A percentile compares a stretch with the other conserved stretches of the same genome.
Conservation (phyloP, 495 filamentous ascomycete genomes). For the Hypoxylon perforatum region DNA sequence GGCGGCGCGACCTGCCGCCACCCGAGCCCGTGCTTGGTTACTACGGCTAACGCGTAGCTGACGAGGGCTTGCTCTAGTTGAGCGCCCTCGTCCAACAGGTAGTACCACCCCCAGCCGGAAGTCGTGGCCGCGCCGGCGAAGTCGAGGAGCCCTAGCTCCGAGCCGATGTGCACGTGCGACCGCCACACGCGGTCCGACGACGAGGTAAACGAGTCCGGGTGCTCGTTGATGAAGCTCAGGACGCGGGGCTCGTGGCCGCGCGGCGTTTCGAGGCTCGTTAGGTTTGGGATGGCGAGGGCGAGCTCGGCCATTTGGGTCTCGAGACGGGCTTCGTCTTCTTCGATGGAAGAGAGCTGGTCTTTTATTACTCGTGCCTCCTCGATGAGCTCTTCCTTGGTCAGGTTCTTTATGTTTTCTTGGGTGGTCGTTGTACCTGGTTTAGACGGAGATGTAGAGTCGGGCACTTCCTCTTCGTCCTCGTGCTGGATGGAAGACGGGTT, state of each 20-base stretch:
- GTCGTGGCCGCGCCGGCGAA: conserved; percentile 81
- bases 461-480: conserved; percentile 47
- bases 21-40: conserved; percentile 66
- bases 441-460: conserved; percentile 19
- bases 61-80: conserved; percentile 92
- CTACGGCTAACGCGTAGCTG: conserved; percentile 81
- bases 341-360: conserved; percentile 67
- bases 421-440: background rate
- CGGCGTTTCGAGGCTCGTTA: conserved; percentile 81
- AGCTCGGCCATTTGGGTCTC: conserved; percentile 76
- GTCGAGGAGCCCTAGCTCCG: conserved; percentile 82
- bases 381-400: conserved; percentile 62
- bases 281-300: conserved; percentile 85
- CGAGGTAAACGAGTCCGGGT: conserved; percentile 64
- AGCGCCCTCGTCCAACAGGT: conserved; percentile 86
- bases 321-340: conserved; percentile 67
- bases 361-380: conserved; percentile 78
- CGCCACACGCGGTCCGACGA: conserved; percentile 64
- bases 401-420: conserved; percentile 25
- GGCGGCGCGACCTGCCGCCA: conserved; percentile 85
- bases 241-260: conserved; percentile 67
- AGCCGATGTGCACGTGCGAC: conserved; percentile 87
- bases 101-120: conserved; percentile 98
- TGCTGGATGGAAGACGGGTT: conserved; percentile 54
- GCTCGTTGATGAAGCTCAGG: conserved; percentile 78